Evolutionary conservation across 805 yeast genomes (phyloP).

Genomic region (Citeromyces nyonsensis): DNA sequence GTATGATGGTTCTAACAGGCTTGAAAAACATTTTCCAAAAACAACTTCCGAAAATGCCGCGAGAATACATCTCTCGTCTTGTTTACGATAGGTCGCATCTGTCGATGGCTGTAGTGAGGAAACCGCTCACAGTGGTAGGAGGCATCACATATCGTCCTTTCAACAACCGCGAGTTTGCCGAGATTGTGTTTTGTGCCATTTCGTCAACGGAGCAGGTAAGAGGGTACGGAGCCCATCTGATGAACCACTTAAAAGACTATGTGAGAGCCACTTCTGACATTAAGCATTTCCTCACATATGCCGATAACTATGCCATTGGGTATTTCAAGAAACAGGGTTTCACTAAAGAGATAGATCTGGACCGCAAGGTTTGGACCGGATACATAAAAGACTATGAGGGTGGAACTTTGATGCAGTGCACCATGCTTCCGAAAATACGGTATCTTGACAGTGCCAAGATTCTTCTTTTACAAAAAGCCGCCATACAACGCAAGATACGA

Average conservation of each 20-base stretch:
- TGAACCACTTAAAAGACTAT: conserved; percentile 95
- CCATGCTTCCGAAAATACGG: conserved; percentile 80
- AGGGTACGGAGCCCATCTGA: conserved; percentile 96
- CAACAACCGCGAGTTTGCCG: conserved; percentile 83
- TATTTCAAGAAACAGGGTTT: conserved; percentile 97
- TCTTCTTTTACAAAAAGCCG: conserved; percentile 78
- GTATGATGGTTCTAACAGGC: conserved; percentile 85
- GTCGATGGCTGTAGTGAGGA: conserved; percentile 90
- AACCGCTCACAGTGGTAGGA: conserved; percentile 91
- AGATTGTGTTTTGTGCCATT: conserved; percentile 96
- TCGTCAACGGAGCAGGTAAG: conserved; percentile 95
- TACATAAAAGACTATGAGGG: conserved; percentile 98
- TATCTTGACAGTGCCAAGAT: conserved; percentile 84
- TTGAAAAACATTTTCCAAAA: conserved; percentile 91
- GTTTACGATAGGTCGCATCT: conserved; percentile 91
- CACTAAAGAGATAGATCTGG: conserved; percentile 84
- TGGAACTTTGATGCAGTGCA: conserved; percentile 94
- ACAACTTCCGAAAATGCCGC: conserved; percentile 97
- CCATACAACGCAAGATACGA: conserved; percentile 72
- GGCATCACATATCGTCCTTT: conserved; percentile 96
- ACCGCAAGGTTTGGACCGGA: conserved; percentile 90
- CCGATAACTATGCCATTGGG: conserved; percentile 98
- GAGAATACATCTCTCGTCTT: conserved; percentile 86
- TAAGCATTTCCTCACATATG: conserved; percentile 82
- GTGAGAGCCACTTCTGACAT: conserved; percentile 79